phyloP scores from a whole-genome alignment of 225 moss, liverwort and hornwort species.

The Takakia lepidozioides region DNA sequence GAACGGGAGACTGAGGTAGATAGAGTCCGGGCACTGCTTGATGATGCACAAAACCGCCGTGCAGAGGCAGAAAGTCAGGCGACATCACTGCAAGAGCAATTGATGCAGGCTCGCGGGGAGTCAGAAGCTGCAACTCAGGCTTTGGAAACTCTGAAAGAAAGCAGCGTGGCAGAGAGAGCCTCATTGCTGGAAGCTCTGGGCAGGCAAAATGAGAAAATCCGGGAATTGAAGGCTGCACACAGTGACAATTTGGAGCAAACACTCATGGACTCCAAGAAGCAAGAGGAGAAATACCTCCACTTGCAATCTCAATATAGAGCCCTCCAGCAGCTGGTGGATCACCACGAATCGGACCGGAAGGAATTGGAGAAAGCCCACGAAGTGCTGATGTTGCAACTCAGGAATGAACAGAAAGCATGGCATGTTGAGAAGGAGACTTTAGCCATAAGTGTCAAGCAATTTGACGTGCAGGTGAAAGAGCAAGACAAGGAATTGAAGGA shows the following conservation, averaged over 20 bases:
- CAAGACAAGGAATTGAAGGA: slow-evolving; percentile 27
- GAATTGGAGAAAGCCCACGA: slow-evolving; percentile 32
- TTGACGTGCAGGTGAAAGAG: slow-evolving; percentile 18
- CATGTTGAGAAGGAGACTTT: slow-evolving; percentile 37
- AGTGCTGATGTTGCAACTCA: slow-evolving; percentile 14
- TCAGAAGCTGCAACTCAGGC: slow-evolving; percentile 12
- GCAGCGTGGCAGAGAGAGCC: slow-evolving; percentile 17
- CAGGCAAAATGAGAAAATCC: slow-evolving; percentile 26
- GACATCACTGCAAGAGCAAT: slow-evolving; percentile 19
- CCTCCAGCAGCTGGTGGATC: slow-evolving; percentile 36
- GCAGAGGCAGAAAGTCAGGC: slow-evolving; percentile 25
- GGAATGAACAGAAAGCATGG: slow-evolving; percentile 19
- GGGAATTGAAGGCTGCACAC: slow-evolving; percentile 20
- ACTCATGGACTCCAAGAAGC: slow-evolving; percentile 22
- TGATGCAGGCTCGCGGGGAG: slow-evolving; percentile 24
- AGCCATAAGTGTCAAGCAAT: slow-evolving; percentile 22
- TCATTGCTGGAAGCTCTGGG: slow-evolving; percentile 16
- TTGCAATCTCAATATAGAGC: slow-evolving; percentile 44
- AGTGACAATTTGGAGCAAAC: slow-evolving; percentile 16
- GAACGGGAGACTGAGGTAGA: slow-evolving; percentile 40
- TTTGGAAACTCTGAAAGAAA: slow-evolving; percentile 14
- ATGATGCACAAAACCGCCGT: slow-evolving; percentile 36
- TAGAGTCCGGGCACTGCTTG: slow-evolving; percentile 25
- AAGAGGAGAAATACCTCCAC: slow-evolving; percentile 37
- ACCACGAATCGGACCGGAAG: slow-evolving; percentile 28